Evolutionary conservation across 2,329 filamentous ascomycete genomes (phyloP).

Genomic region (Colletotrichum australisinense): DNA sequence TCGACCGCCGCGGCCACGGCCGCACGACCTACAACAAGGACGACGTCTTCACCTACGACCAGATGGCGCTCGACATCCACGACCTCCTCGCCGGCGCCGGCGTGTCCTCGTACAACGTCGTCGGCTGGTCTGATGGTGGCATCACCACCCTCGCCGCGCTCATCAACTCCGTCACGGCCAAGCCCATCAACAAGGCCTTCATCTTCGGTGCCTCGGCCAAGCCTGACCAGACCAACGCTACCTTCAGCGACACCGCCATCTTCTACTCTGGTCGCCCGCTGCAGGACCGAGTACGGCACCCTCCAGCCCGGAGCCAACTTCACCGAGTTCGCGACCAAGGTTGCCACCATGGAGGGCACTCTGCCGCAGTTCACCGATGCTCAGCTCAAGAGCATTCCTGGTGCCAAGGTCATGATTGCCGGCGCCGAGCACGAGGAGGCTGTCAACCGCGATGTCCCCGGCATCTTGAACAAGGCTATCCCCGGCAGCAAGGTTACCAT

Average conservation of each 20-base stretch:
- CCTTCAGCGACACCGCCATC: constrained; percentile 42
- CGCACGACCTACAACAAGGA: constrained; percentile 49
- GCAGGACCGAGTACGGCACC: constrained; percentile 47
- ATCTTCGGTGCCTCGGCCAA: constrained; percentile 49
- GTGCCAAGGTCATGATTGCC: constrained; percentile 44
- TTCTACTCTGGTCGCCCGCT: constrained; percentile 47
- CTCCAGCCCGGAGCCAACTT: constrained; percentile 51
- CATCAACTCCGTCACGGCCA: constrained; percentile 43
- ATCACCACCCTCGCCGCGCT: constrained; percentile 51
- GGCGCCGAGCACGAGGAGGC: constrained; percentile 51
- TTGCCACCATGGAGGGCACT: constrained; percentile 49
- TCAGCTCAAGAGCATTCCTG: constrained; percentile 44
- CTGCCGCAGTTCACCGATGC: constrained; percentile 47
- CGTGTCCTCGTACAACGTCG: constrained; percentile 46
- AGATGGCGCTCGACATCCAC: constrained; percentile 50
- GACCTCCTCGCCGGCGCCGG: constrained; percentile 45
- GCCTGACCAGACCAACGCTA: constrained; percentile 48
- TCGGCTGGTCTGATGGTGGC: constrained; percentile 56
- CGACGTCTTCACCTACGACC: constrained; percentile 52
- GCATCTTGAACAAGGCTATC: constrained; percentile 48
- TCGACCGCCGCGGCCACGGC: constrained; percentile 55
- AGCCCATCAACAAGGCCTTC: constrained; percentile 52
- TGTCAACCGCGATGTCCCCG: constrained; percentile 50
- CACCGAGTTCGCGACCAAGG: constrained; percentile 49
- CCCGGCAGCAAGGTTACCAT: constrained; percentile 49